Evolutionary conservation across 768 basidiomycete species (phyloP).

Genomic region (Glaciozyma martinii): DNA sequence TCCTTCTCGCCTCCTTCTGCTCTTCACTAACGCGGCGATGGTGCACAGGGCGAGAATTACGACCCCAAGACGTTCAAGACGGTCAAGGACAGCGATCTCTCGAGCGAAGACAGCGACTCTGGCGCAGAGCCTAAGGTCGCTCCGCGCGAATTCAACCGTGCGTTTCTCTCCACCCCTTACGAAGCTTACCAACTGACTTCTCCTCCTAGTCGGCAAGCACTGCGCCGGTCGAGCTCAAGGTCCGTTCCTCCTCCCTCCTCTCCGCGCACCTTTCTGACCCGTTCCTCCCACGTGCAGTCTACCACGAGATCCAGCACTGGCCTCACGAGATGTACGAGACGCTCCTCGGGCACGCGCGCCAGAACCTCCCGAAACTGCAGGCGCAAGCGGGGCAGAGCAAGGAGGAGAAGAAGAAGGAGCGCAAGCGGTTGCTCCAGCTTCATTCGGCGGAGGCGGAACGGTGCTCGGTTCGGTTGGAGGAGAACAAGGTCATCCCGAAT

Average conservation of each 20-base stretch:
- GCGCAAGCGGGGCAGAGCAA: not conserved
- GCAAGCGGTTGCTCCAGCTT: not conserved
- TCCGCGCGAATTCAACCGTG: not conserved
- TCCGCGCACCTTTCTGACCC: not conserved
- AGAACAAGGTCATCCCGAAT: not conserved
- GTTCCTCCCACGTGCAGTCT: not conserved
- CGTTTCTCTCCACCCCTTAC: not conserved
- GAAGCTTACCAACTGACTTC: not conserved
- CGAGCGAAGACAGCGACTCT: not conserved
- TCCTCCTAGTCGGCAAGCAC: not conserved
- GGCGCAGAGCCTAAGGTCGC: not conserved
- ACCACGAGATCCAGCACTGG: not conserved
- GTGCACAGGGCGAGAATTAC: not conserved
- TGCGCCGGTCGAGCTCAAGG: not conserved
- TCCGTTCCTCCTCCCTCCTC: not conserved
- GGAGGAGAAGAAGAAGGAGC: not conserved
- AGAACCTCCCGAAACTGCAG: not conserved
- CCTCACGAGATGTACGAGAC: not conserved
- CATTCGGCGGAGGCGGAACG: constrained; percentile 1
- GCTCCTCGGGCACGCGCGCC: not conserved
- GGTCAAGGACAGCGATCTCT: not conserved
- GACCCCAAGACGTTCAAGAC: not conserved
- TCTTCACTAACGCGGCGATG: not conserved
- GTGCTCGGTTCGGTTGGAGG: not conserved
- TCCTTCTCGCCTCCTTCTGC: not conserved